Evolutionary conservation across 495 filamentous ascomycete species (phyloP).

Genomic region (Penicillium tannophilum): DNA sequence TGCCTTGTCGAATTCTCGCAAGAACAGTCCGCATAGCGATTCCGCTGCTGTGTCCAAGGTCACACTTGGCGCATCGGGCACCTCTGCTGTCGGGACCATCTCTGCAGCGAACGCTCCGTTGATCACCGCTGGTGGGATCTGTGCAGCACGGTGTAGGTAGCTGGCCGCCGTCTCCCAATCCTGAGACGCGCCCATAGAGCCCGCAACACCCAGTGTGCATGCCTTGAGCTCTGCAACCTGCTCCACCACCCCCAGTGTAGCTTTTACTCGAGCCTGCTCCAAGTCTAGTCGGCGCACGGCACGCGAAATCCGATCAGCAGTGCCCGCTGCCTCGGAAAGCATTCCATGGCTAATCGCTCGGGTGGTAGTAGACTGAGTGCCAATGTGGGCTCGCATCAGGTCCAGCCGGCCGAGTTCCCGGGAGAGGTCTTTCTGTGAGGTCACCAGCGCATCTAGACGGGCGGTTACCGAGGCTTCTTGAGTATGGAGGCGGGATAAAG

Average conservation of each 20-base stretch:
- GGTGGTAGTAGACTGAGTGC: constrained; percentile 82
- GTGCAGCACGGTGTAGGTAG: constrained; percentile 79
- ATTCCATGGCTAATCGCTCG: constrained; percentile 83
- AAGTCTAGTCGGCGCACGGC: constrained; percentile 84
- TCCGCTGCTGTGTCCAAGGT: constrained; percentile 87
- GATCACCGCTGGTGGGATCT: constrained; percentile 77
- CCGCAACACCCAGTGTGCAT: constrained; percentile 91
- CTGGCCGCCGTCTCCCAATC: constrained; percentile 97
- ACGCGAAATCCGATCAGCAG: constrained; percentile 81
- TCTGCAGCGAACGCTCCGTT: constrained; percentile 86
- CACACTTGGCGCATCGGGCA: constrained; percentile 85
- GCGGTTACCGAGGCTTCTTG: constrained; percentile 75
- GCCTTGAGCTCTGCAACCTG: constrained; percentile 95
- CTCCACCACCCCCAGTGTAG: constrained; percentile 89
- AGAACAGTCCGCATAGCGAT: constrained; percentile 82
- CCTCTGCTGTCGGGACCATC: constrained; percentile 93
- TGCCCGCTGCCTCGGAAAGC: constrained; percentile 79
- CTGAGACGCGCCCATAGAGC: constrained; percentile 95
- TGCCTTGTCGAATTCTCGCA: constrained; percentile 94
- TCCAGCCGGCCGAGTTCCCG: constrained; percentile 87
- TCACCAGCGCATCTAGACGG: constrained; percentile 72
- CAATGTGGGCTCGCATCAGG: constrained; percentile 82
- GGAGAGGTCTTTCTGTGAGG: constrained; percentile 79
- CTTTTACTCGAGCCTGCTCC: constrained; percentile 86
- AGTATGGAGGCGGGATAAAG: constrained; percentile 69